These are phyloP conservation scores for Blastobotrys indianensis DNA, from an alignment of 1,139 yeast species.

Conservation along the genomic window DNA sequence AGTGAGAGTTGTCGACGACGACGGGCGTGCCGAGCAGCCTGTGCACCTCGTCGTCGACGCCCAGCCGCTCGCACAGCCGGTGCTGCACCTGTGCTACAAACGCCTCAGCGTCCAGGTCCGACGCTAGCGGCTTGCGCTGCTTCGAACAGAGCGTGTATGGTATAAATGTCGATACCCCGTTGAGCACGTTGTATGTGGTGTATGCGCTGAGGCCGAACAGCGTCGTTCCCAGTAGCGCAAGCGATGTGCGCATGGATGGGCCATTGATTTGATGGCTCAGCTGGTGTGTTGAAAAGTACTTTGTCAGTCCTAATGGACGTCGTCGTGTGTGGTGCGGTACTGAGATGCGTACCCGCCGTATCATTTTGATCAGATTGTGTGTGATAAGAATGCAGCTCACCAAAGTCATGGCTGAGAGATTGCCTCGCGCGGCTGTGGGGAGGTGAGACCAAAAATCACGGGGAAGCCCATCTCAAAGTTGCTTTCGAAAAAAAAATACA, in stretches of 20 bases:
- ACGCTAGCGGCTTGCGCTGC: constrained; percentile 18
- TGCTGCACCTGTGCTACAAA: constrained; percentile 16
- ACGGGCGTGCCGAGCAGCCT: constrained; percentile 19
- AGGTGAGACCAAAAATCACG: too few relatives aligned
- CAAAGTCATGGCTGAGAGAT: too few relatives aligned
- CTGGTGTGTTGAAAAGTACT: too few relatives aligned
- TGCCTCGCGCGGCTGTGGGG: too few relatives aligned
- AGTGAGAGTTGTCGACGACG: constrained; percentile 9
- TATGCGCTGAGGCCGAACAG: constrained; percentile 15
- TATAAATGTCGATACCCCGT: constrained; percentile 19
- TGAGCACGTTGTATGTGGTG: constrained; percentile 19
- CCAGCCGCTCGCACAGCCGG: constrained; percentile 19
- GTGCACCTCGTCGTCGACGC: constrained; percentile 23
- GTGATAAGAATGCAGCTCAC: too few relatives aligned
- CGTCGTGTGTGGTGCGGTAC: too few relatives aligned
- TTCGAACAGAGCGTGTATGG: constrained; percentile 22
- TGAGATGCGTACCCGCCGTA: too few relatives aligned
- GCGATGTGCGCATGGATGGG: constrained; percentile 8
- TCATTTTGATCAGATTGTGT: too few relatives aligned
- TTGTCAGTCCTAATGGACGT: too few relatives aligned
- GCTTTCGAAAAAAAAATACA: too few relatives aligned
- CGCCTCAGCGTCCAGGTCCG: constrained; percentile 19
- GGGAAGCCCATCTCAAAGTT: too few relatives aligned
- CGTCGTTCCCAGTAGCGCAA: constrained; percentile 15
- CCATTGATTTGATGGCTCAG: too few relatives aligned